Evolutionary conservation across 2,329 filamentous ascomycete species (phyloP).

Genomic region (Lachnellula suecica): DNA sequence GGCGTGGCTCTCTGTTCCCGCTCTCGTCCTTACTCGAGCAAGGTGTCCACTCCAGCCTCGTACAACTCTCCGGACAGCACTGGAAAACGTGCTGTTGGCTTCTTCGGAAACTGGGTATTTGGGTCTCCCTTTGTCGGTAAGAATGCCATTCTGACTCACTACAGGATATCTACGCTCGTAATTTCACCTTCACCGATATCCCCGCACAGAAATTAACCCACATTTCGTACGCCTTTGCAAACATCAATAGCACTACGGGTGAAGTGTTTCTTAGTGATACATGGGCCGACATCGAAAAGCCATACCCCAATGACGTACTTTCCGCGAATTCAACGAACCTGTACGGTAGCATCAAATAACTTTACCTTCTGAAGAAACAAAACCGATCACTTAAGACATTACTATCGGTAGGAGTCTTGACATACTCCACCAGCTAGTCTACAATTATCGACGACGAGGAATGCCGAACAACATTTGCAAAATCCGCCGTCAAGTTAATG

Average conservation of each 20-base stretch:
- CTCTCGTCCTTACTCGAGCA: background rate
- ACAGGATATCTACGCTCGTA: constrained; percentile 69
- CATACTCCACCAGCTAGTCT: constrained; percentile 76
- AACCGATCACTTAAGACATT: constrained; percentile 80
- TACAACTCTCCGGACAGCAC: constrained; percentile 9
- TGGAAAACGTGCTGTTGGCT: background rate
- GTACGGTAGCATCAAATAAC: constrained; percentile 79
- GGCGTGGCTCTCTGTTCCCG: constrained; percentile 7
- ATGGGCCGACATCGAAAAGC: constrained; percentile 74
- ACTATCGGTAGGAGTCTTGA: constrained; percentile 83
- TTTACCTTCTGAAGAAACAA: constrained; percentile 73
- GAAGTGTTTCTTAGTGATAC: constrained; percentile 61
- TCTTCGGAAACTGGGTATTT: background rate
- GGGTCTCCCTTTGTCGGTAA: background rate
- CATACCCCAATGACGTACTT: constrained; percentile 71
- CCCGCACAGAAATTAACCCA: constrained; percentile 71
- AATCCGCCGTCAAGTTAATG: constrained; percentile 65
- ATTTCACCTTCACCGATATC: constrained; percentile 70
- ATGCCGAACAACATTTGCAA: constrained; percentile 66
- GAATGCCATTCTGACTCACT: background rate
- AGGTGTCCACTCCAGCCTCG: background rate
- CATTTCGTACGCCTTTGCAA: constrained; percentile 79
- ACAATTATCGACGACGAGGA: constrained; percentile 60
- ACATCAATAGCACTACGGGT: constrained; percentile 69
- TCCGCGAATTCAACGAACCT: constrained; percentile 68